A percentile compares a stretch with the other conserved stretches of the same genome.
phyloP scores from a whole-genome alignment of 805 yeast species.

The Pichia nakasei region DNA sequence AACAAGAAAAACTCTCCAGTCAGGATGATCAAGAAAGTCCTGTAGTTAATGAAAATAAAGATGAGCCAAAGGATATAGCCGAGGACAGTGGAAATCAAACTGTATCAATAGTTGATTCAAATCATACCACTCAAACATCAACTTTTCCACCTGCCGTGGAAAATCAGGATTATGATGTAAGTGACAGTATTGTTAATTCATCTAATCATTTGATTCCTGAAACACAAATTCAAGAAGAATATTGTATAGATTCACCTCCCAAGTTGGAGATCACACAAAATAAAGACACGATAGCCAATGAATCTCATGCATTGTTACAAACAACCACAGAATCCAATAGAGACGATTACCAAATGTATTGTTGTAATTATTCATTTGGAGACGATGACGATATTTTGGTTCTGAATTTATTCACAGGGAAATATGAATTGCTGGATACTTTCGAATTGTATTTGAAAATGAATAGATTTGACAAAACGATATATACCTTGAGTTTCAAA shows the following conservation, averaged over 20 bases:
- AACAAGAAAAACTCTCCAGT: not conserved
- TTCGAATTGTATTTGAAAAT: constrained; percentile 10
- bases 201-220: not conserved
- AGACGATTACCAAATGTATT: not conserved
- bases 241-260: no score
- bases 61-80: not conserved
- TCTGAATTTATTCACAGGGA: not conserved
- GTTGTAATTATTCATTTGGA: constrained; percentile 8
- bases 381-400: constrained; percentile 4
- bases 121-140: not conserved
- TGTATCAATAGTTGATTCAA: not conserved
- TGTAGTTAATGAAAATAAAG: no score
- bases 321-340: no score
- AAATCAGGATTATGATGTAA: not conserved
- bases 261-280: not conserved
- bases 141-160: not conserved
- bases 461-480: not conserved
- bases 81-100: not conserved
- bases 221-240: not conserved
- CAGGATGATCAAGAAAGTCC: no score
- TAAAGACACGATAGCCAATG: not conserved
- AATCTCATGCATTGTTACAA: not conserved
- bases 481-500: constrained; percentile 4
- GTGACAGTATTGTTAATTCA: not conserved
- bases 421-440: constrained; percentile 5